Conservation (phyloP, 257 asterid species). For the Haberlea rhodopensis region DNA sequence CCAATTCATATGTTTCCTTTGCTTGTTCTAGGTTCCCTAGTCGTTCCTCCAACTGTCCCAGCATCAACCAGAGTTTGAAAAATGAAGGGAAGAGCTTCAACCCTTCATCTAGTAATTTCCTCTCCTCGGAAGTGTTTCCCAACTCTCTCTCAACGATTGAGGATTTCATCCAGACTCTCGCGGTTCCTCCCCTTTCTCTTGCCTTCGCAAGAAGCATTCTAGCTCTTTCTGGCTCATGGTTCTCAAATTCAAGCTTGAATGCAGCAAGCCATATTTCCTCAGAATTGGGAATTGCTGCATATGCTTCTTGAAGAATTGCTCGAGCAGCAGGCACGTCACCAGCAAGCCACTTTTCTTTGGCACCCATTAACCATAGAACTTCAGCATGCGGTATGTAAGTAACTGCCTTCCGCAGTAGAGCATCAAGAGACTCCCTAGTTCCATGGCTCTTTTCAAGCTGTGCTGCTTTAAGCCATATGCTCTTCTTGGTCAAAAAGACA, state of each 20-base stretch:
- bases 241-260: constrained; percentile 96
- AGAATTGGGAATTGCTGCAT: constrained; percentile 92
- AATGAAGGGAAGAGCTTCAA: constrained; percentile 66
- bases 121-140: constrained; percentile 73
- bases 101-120: constrained; percentile 74
- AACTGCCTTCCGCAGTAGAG: constrained; percentile 78
- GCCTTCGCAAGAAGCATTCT: constrained; percentile 88
- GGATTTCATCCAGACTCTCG: constrained; percentile 98
- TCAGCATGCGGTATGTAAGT: constrained; percentile 87
- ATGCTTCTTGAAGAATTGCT: constrained; percentile 90
- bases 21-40: constrained; percentile 58
- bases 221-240: constrained; percentile 89
- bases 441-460: constrained; percentile 96
- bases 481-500: constrained; percentile 76
- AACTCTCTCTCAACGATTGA: constrained; percentile 90
- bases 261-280: constrained; percentile 99
- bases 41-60: constrained; percentile 88
- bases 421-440: constrained; percentile 79
- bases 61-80: constrained; percentile 88
- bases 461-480: constrained; percentile 98
- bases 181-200: constrained; percentile 84
- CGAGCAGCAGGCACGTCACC: constrained; percentile 95
- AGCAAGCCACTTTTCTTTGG: constrained; percentile 98
- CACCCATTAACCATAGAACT: constrained; percentile 93
- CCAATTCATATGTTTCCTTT: constrained; percentile 61